These are phyloP conservation scores for Annulohypoxylon truncatum DNA, from an alignment of 2,329 filamentous ascomycete genomes.

Conservation along the genomic window DNA sequence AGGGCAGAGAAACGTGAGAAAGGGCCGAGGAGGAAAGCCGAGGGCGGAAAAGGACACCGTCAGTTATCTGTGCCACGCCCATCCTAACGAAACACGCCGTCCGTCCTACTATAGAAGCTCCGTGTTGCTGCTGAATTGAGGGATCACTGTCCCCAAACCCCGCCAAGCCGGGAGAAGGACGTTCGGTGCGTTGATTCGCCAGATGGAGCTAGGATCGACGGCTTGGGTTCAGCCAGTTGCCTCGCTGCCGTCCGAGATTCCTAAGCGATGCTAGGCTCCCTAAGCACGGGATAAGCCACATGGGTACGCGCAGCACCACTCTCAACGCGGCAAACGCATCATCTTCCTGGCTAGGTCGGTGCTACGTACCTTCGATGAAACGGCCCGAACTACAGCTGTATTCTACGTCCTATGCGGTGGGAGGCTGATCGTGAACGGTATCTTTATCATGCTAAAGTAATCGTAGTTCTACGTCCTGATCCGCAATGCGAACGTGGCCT, in stretches of 20 bases:
- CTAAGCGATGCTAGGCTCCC: not conserved
- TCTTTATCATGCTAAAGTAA: not conserved
- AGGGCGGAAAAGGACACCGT: conserved; percentile 22
- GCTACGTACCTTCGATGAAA: conserved; percentile 18
- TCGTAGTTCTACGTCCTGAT: not conserved
- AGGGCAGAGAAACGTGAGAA: conserved; percentile 31
- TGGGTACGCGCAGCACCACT: not conserved
- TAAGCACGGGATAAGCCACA: conserved; percentile 14
- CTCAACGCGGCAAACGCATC: conserved; percentile 20
- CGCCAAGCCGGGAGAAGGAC: conserved; percentile 48
- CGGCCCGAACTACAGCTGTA: conserved; percentile 15
- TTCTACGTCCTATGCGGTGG: not conserved
- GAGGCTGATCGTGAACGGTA: not conserved
- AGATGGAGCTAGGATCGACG: conserved; percentile 23
- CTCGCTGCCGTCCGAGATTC: conserved; percentile 25
- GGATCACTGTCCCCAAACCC: conserved; percentile 34
- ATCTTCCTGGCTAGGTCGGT: conserved; percentile 11
- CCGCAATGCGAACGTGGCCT: not conserved
- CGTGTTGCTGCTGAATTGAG: conserved; percentile 15
- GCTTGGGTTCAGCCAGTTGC: conserved; percentile 35
- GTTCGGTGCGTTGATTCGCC: conserved; percentile 36
- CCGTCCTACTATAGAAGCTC: conserved; percentile 22
- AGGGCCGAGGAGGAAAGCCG: conserved; percentile 30
- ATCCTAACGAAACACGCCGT: conserved; percentile 21
- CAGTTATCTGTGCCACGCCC: conserved; percentile 26